Evolutionary conservation across 208 protist genomes (phyloP), one percentile per base, ranked within the genome.

Genomic region (Acanthamoeba castellanii): DNA sequence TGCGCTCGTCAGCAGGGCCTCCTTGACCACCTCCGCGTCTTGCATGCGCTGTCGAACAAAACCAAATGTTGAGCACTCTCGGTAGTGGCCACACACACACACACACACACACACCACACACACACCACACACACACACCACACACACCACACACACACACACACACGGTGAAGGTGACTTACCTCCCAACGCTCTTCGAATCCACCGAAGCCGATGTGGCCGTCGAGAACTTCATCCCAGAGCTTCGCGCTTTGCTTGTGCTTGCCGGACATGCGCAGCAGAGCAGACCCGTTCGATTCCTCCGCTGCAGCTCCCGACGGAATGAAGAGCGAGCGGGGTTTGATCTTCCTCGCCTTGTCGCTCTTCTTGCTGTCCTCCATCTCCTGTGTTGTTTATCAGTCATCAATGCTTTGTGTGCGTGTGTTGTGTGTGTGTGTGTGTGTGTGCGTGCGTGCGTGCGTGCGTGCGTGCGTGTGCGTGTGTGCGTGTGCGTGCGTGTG

Each of bases 11-110:
- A 92, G 87, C 30, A 92, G 87, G n/a, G 87, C 87, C 64, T 92
- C 87, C 22, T 47, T 34, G 25, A 92, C 87, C 25, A 92, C 47
- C 64, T 92, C 87, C 9, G 37, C 87, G 64, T 92, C 87, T 25
- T 92, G 87, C 52, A 66, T 76, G 8, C 61, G 61, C 47, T 55
- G 50, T 55, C 14, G 50, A 4, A 52, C n/a, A n/a, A n/a, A n/a
- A n/a, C n/a, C n/a, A n/a, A n/a, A n/a, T 64, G 1, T 0, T 42
- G n/a, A 90, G n/a, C 6, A 45, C 84, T 90, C n/a, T 50, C 72
- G 47, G 34, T 66, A 90, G 3, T 27, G 5, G 25, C 74, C 76
- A 85, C 37, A 42, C 37, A 42, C 37, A 42, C 37, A 42, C 37
- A 42, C 37, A 42, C 37, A 42, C 37, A 42, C 37, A 42, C 37